A percentile compares a stretch with the other conserved stretches of the same genome.
Conservation (phyloP, 768 basidiomycete genomes). For the Tricholoma flavovirens region DNA sequence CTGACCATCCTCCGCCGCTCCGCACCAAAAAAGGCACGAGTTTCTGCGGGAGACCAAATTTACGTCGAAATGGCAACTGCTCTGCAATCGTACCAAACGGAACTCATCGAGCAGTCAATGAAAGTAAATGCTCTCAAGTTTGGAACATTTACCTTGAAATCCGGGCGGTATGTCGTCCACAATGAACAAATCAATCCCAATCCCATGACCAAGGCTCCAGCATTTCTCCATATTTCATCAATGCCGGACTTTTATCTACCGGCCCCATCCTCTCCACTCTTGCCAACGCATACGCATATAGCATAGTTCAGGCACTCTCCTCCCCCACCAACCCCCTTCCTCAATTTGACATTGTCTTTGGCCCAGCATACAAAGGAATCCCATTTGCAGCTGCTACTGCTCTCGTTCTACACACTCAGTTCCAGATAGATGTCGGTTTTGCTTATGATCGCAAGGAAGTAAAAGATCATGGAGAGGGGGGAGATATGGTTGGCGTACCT, state of each 20-base stretch:
- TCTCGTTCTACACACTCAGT: constrained; percentile 62
- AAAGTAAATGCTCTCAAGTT: constrained; percentile 76
- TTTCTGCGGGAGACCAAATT: too few relatives aligned
- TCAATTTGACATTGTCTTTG: constrained; percentile 81
- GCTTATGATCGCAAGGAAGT: constrained; percentile 94
- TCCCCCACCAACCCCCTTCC: constrained; percentile 28
- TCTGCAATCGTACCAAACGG: constrained; percentile 48
- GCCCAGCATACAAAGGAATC: constrained; percentile 98
- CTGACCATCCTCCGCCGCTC: too few relatives aligned
- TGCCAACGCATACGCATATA: constrained; percentile 77
- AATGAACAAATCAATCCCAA: not conserved
- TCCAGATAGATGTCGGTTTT: constrained; percentile 64
- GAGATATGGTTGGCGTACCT: constrained; percentile 79
- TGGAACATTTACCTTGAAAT: constrained; percentile 90
- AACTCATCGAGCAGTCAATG: constrained; percentile 67
- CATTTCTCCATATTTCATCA: constrained; percentile 95
- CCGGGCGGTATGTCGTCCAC: constrained; percentile 66
- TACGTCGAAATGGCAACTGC: constrained; percentile 19
- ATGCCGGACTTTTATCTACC: constrained; percentile 82
- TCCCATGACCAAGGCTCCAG: constrained; percentile 28
- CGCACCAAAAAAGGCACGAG: too few relatives aligned
- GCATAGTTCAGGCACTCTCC: constrained; percentile 53
- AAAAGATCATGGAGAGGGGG: constrained; percentile 96
- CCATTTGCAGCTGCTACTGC: constrained; percentile 84
- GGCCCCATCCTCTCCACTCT: constrained; percentile 76